Base-by-base conservation (phyloP, 805 yeast genomes). In the Jamesozyma hellenica region DNA sequence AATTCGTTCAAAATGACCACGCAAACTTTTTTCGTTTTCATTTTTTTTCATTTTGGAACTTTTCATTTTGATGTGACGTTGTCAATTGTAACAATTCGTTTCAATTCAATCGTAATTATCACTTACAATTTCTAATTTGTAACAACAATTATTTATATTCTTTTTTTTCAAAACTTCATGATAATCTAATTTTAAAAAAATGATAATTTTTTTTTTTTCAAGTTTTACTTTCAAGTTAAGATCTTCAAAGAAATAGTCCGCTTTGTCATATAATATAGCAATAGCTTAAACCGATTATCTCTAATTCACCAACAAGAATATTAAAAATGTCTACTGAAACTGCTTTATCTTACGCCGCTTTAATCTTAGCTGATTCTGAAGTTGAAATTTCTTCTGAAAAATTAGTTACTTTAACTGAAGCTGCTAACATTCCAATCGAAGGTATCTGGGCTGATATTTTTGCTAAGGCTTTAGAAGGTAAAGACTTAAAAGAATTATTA, bases 321-420 rank as follows among this genome's bases (percentile, higher is more conserved):
- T 36, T 39, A 42, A 35, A 44, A 67, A 85, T 85, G 95, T 83
- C 94, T 58, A n/a, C n/a, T 71, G 94, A 87, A 78, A 81, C 95
- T 67, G 77, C 88, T 64, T 85, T 86, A 66, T 86, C 96, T 58
- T 87, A 85, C 80, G 97, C 98, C 69, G 94, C 98, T 67, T 81
- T 90, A 71, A 88, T 90, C 75, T 77, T 90, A 70, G 96, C 97
- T 57, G 98, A 90, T 67, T 90, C 96, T 63, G 96, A 87, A 68
- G 72, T 86, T 64, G 96, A 88, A 69, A 76, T 90, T 80, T 74
- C 95, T 50, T 56, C 87, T 56, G 88, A 79, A 67, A 82, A 81
- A 75, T 72, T 82, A 61, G 61, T 71, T 61, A 70, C 84, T 60
- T 65, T 82, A 64, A 70, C 85, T 68, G 63, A 72, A 61, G 83